Percentiles rank a stretch among this genome's conserved stretches.
Conservation (phyloP, 225 moss, liverwort and hornwort species). For the Marchantia paleacea region DNA sequence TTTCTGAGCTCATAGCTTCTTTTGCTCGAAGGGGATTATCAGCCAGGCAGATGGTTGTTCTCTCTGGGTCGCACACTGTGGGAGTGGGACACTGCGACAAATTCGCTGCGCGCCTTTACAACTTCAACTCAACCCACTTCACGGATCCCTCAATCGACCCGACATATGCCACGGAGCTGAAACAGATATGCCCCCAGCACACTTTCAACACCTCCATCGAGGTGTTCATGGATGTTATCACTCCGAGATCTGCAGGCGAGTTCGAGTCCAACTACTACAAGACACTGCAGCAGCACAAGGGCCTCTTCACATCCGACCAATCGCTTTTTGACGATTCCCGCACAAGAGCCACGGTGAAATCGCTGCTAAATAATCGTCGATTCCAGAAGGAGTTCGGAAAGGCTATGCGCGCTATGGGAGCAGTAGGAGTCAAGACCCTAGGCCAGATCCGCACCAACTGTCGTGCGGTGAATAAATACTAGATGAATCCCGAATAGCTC, state of each 20-base stretch:
- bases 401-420: neutral
- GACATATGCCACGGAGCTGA: neutral
- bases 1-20: neutral
- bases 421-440: neutral
- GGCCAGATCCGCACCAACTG: neutral
- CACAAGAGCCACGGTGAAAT: neutral
- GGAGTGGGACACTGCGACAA: neutral
- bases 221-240: neutral
- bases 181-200: neutral
- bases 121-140: neutral
- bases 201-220: neutral
- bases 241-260: neutral
- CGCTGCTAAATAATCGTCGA: neutral
- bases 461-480: neutral
- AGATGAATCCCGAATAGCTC: no score
- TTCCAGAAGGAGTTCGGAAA: neutral
- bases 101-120: neutral
- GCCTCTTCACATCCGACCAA: neutral
- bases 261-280: neutral
- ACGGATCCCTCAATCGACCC: neutral
- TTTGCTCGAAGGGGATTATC: conserved; percentile 1
- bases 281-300: neutral
- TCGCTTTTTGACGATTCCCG: neutral
- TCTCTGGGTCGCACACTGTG: neutral
- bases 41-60: neutral